Base-by-base conservation (phyloP, 2,329 filamentous ascomycete genomes). In the Phyllosticta paracitricarpa region DNA sequence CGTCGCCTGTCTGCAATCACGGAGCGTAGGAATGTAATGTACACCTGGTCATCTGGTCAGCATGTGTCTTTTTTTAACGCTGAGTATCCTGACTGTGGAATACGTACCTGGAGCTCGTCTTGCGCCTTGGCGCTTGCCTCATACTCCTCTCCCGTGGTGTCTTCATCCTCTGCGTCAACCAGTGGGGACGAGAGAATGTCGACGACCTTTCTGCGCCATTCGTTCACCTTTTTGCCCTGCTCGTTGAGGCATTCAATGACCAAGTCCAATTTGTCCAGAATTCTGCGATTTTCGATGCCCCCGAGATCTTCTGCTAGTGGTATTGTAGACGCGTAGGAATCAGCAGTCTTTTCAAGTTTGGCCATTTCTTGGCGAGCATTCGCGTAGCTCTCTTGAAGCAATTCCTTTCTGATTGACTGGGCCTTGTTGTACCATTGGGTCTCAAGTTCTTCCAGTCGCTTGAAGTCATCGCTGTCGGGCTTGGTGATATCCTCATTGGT, bases 61-160 rank as follows among this genome's bases (percentile, higher is more conserved):
- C 19, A 10, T 5, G 24, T 22, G n/a, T 25, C n/a, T 22, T 53
- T 22, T 22, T 22, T 22, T 22, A 22, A 22, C 19, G 19, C 19
- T 22, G 19, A 22, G 7, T 5, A 24, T 53, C n/a, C 24, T 22
- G 51, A 12, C 10, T 53, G 2, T 17, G 51, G 6, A n/a, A 53
- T 6, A 53, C 51, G 22, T 55, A 55, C 53, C 26, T 57, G 60
- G 2, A 61, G 55, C 70, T 95, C 86, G 64, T 97, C 93, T 74
- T 97, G 93, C 54, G 87, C 82, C 71, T 89, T 89, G 0, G 91
- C 90, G 0, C 93, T 96, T 33, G 89, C 84, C 66, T 91, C 89
- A 64, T 96, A 94, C 71, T 97, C 94, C 63, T 97, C 88, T 25
- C 94, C 94, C 10, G 91, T 93, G 2, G 85, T 82, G 62, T 96